Evolutionary conservation across 176 grass and related monocot genomes (phyloP).

Genomic region (Aegilops speltoides): DNA sequence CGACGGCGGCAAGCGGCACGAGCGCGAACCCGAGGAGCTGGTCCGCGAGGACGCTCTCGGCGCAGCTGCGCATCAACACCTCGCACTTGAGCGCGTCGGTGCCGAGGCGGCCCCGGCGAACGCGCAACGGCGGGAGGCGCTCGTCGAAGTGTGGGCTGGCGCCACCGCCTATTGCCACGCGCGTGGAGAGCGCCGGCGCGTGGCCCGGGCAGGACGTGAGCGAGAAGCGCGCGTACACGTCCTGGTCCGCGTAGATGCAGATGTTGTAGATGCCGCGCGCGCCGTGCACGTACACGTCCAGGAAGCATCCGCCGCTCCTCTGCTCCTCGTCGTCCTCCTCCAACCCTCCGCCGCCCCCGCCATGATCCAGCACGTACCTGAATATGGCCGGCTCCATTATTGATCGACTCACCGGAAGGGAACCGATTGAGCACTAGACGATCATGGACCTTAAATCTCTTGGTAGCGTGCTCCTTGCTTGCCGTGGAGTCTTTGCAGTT

Average conservation of each 20-base stretch:
- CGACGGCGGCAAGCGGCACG: constrained; percentile 65
- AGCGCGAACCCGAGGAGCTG: constrained; percentile 96
- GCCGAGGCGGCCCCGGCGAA: background rate
- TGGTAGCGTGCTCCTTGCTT: background rate
- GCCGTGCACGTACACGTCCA: constrained; percentile 75
- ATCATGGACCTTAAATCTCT: background rate
- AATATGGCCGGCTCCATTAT: constrained; percentile 37
- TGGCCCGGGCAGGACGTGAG: constrained; percentile 71
- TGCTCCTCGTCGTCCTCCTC: background rate
- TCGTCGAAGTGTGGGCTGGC: constrained; percentile 60
- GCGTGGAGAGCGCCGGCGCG: constrained; percentile 50
- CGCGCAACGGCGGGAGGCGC: constrained; percentile 43
- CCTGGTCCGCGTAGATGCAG: constrained; percentile 89
- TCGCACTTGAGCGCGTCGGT: constrained; percentile 86
- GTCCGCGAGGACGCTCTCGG: constrained; percentile 56
- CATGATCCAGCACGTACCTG: background rate
- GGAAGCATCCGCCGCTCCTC: constrained; percentile 16
- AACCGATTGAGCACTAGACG: background rate
- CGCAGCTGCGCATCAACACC: constrained; percentile 86
- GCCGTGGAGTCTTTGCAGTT: background rate
- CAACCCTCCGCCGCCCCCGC: too few species aligned
- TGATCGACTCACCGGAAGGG: background rate
- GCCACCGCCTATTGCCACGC: constrained; percentile 76
- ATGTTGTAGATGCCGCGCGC: constrained; percentile 78
- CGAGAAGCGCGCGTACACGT: constrained; percentile 82